Evolutionary conservation across 2,329 filamentous ascomycete species (phyloP).

Genomic region (Aspergillus tamarii): DNA sequence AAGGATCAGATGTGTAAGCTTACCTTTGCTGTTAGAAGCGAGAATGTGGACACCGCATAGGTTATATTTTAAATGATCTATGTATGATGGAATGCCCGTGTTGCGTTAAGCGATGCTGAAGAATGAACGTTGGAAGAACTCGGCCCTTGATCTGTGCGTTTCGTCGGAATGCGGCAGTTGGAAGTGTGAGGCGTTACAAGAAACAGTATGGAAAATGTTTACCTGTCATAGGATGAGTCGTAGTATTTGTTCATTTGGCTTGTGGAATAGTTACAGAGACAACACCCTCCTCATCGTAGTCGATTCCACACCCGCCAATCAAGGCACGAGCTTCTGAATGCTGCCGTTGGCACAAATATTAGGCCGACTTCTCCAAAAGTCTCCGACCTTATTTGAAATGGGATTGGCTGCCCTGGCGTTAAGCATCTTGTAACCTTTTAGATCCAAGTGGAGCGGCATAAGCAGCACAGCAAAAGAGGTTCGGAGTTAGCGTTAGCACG

Average conservation of each 20-base stretch:
- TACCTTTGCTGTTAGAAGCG: slow-evolving; percentile 18
- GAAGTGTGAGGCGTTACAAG: not conserved
- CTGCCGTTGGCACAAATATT: not conserved
- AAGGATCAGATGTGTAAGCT: slow-evolving; percentile 63
- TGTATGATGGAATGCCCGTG: not conserved
- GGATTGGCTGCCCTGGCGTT: not conserved
- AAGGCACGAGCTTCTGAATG: not conserved
- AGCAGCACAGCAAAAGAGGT: not conserved
- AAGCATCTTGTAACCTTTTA: not conserved
- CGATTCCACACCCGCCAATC: not conserved
- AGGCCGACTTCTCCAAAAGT: not conserved
- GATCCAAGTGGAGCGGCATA: not conserved
- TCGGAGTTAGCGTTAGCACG: not conserved
- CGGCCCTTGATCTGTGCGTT: not conserved
- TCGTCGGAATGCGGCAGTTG: not conserved
- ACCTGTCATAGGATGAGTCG: not conserved
- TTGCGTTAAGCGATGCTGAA: not conserved
- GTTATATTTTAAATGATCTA: not conserved
- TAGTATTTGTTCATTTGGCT: not conserved
- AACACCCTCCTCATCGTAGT: not conserved
- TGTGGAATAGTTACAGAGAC: not conserved
- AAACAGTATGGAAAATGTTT: not conserved
- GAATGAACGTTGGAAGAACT: not conserved
- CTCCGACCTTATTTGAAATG: not conserved
- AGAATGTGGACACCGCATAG: not conserved